Conservation (phyloP, 805 yeast genomes). For the Candida tibetensis region DNA sequence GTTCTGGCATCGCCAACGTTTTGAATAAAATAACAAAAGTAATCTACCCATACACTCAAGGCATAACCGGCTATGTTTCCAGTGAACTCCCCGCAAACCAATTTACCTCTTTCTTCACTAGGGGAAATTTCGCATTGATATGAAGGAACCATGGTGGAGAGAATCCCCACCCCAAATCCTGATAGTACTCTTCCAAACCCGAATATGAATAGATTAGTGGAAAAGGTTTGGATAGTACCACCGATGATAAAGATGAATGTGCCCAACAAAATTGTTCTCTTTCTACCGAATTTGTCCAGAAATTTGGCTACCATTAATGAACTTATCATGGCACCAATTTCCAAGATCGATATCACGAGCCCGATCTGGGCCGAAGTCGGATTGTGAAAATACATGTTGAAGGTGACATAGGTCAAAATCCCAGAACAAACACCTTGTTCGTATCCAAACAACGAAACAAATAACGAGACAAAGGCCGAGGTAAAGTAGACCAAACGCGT, state of each 20-base stretch:
- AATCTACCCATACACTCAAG: conserved; percentile 85
- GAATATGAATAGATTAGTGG: conserved; percentile 52
- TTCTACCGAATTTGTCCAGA: conserved; percentile 76
- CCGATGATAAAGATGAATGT: conserved; percentile 76
- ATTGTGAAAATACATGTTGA: conserved; percentile 63
- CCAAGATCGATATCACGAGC: conserved; percentile 82
- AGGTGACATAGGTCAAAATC: conserved; percentile 69
- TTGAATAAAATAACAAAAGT: conserved; percentile 62
- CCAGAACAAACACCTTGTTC: conserved; percentile 87
- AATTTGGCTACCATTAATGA: conserved; percentile 75
- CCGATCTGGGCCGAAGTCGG: conserved; percentile 79
- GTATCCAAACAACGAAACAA: conserved; percentile 40
- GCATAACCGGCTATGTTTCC: conserved; percentile 83
- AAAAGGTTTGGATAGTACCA: conserved; percentile 67
- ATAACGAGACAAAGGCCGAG: conserved; percentile 43
- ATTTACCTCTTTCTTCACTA: conserved; percentile 76
- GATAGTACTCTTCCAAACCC: conserved; percentile 74
- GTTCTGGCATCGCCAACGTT: conserved; percentile 44
- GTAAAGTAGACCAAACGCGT: conserved; percentile 41
- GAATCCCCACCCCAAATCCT: conserved; percentile 84
- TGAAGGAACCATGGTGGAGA: conserved; percentile 81
- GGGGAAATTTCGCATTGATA: conserved; percentile 90
- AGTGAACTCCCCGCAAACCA: conserved; percentile 85
- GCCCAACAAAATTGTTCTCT: conserved; percentile 76
- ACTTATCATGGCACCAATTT: conserved; percentile 80